A percentile compares a stretch with the other conserved stretches of the same genome.
These are phyloP conservation scores for Ulmus americana DNA, from an alignment of 331 rosid species.

Conservation along the genomic window DNA sequence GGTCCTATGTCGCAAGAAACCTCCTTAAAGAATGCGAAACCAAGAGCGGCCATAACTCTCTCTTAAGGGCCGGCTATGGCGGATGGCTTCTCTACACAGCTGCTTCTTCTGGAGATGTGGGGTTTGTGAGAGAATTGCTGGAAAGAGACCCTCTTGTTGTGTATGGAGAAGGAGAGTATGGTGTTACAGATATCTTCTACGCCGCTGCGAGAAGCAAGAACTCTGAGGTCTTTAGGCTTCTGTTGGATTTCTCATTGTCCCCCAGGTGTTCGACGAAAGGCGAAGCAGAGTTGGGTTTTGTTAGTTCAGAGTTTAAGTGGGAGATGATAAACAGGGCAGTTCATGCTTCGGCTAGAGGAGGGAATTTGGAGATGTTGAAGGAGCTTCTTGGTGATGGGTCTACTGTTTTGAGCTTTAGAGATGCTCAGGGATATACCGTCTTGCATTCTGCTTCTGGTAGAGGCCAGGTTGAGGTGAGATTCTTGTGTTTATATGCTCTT, in stretches of 20 bases:
- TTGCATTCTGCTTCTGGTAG: slow-evolving; percentile 77
- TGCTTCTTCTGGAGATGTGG: slow-evolving; percentile 79
- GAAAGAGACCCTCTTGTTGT: slow-evolving; percentile 54
- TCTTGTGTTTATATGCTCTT: background rate
- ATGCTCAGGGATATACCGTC: slow-evolving; percentile 59
- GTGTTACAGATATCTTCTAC: slow-evolving; percentile 70
- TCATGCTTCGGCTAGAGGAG: slow-evolving; percentile 91
- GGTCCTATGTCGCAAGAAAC: slow-evolving; percentile 57
- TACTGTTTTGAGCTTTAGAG: slow-evolving; percentile 45
- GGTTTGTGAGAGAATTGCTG: slow-evolving; percentile 51
- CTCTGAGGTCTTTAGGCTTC: slow-evolving; percentile 49
- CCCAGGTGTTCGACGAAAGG: slow-evolving; percentile 27
- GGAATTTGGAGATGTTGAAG: slow-evolving; percentile 66
- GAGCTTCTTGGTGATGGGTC: slow-evolving; percentile 37
- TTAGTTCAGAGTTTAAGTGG: slow-evolving; percentile 38
- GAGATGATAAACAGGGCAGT: slow-evolving; percentile 70
- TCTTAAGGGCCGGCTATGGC: slow-evolving; percentile 79
- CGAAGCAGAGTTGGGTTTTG: slow-evolving; percentile 28
- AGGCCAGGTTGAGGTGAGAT: slow-evolving; percentile 75
- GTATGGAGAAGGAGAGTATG: slow-evolving; percentile 89
- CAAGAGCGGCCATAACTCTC: slow-evolving; percentile 47
- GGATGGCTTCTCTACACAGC: slow-evolving; percentile 97
- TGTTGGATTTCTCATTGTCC: slow-evolving; percentile 47
- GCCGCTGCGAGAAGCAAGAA: slow-evolving; percentile 77
- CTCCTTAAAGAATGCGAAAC: slow-evolving; percentile 58